These are phyloP conservation scores for Viridothelium virens DNA, from an alignment of 495 filamentous ascomycete genomes.

Conservation along the genomic window DNA sequence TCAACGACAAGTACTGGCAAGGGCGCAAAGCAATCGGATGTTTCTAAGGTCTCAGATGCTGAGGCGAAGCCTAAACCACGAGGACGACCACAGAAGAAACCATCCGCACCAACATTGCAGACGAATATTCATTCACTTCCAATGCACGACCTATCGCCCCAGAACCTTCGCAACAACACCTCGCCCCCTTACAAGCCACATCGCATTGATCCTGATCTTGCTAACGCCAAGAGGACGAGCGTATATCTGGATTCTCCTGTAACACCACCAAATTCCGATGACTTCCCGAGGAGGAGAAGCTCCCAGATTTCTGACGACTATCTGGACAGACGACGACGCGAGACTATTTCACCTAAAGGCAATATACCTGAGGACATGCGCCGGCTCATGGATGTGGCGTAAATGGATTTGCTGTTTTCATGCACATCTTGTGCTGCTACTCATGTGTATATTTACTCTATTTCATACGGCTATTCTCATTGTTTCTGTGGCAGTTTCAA, in stretches of 20 bases:
- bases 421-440: background rate
- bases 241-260: background rate
- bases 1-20: constrained; percentile 13
- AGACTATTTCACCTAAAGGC: constrained; percentile 3
- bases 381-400: background rate
- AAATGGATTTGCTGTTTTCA: background rate
- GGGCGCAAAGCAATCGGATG: constrained; percentile 2
- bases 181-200: constrained; percentile 9
- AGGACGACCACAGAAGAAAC: constrained; percentile 17
- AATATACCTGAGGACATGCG: constrained; percentile 7
- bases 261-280: background rate
- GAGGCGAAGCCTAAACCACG: constrained; percentile 21
- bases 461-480: background rate
- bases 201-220: background rate
- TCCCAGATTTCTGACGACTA: background rate
- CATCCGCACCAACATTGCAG: background rate
- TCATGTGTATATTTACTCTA: background rate
- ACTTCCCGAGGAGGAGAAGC: too few species aligned
- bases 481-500: background rate
- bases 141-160: constrained; percentile 13
- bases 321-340: background rate
- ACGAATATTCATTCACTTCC: constrained; percentile 5
- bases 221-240: background rate
- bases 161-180: constrained; percentile 13
- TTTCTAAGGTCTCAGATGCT: background rate